A percentile compares a stretch with the other conserved stretches of the same genome.
phyloP scores from a whole-genome alignment of 306 rosid species.

The Datisca glomerata region DNA sequence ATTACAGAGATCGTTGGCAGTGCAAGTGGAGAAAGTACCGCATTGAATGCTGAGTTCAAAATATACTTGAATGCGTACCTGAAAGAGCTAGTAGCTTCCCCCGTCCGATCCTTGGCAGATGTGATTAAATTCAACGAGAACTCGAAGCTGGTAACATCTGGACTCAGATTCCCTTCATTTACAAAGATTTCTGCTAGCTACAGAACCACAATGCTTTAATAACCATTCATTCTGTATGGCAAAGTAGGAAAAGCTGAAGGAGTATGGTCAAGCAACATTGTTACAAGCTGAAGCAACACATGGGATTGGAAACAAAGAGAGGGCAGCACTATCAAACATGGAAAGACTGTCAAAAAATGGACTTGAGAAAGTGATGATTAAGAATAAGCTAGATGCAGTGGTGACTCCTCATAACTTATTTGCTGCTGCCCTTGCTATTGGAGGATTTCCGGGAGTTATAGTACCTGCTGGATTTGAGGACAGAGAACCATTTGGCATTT shows the following conservation, averaged over 20 bases:
- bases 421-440: slow-evolving; percentile 17
- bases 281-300: slow-evolving; percentile 27
- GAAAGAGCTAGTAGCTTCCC: slow-evolving; percentile 15
- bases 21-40: slow-evolving; percentile 12
- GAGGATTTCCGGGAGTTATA: slow-evolving; percentile 28
- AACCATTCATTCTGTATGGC: neutral
- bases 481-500: slow-evolving; percentile 18
- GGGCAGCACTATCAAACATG: slow-evolving; percentile 18
- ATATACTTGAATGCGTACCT: slow-evolving; percentile 20
- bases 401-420: slow-evolving; percentile 6
- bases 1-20: neutral
- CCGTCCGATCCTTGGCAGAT: slow-evolving; percentile 17
- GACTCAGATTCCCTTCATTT: too few relatives aligned
- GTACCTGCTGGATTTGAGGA: slow-evolving; percentile 20
- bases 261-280: slow-evolving; percentile 34
- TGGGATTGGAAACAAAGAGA: slow-evolving; percentile 25
- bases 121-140: slow-evolving; percentile 22
- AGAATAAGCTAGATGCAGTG: slow-evolving; percentile 34
- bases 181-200: too few relatives aligned
- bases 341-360: slow-evolving; percentile 24
- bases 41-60: slow-evolving; percentile 20
- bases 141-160: slow-evolving; percentile 9
- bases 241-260: slow-evolving; percentile 12
- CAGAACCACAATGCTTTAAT: neutral
- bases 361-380: slow-evolving; percentile 28